These are phyloP conservation scores for Cordyceps tenuipes DNA, from an alignment of 2,329 filamentous ascomycete species.

Conservation along the genomic window DNA sequence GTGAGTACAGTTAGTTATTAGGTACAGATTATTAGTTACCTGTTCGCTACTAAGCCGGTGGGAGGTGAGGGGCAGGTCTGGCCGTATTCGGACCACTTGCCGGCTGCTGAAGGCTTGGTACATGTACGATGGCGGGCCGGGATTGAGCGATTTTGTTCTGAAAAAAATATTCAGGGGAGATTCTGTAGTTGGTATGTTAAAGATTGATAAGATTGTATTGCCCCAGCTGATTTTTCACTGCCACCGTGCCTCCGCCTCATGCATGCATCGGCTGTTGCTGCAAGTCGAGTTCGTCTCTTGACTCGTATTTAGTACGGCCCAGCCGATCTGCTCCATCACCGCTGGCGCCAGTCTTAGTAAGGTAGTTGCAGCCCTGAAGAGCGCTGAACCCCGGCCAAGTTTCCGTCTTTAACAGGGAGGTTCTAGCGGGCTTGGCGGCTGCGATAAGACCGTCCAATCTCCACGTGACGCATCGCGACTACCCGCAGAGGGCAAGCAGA, in stretches of 20 bases:
- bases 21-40: too few relatives aligned
- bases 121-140: background rate
- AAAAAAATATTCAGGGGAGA: background rate
- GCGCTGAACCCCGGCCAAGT: background rate
- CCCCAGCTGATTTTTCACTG: background rate
- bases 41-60: too few relatives aligned
- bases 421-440: background rate
- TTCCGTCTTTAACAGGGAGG: background rate
- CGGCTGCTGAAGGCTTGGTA: background rate
- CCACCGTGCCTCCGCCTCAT: background rate
- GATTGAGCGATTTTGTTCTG: background rate
- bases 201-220: background rate
- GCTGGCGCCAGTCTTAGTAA: background rate
- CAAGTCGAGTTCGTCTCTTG: background rate
- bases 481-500: background rate
- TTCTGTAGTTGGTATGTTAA: background rate
- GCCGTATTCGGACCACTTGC: slow-evolving; percentile 13
- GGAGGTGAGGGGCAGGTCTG: slow-evolving; percentile 6
- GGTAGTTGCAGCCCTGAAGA: background rate
- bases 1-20: too few relatives aligned
- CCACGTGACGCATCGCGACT: slow-evolving; percentile 6
- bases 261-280: background rate
- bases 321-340: background rate
- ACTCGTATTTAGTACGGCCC: background rate
- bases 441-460: background rate